Conservation (phyloP, 805 yeast species). For the Jamesozyma lodderae region DNA sequence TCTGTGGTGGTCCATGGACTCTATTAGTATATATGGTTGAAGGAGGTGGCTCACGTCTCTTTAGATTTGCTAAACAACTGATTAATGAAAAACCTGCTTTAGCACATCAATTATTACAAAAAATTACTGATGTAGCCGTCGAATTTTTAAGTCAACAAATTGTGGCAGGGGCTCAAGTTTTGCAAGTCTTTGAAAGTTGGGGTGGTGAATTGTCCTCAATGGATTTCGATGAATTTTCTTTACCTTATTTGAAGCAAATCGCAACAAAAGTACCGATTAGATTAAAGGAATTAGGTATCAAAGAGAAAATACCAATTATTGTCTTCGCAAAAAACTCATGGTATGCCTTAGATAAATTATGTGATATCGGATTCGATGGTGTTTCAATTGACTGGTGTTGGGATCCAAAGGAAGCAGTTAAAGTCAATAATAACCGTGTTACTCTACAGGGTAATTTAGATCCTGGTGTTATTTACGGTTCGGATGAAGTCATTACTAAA, state of each 20-base stretch:
- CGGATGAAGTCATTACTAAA: conserved; percentile 65
- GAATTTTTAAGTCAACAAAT: conserved; percentile 93
- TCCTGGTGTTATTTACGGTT: conserved; percentile 91
- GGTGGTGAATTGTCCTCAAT: conserved; percentile 92
- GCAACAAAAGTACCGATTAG: conserved; percentile 58
- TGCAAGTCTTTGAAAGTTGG: conserved; percentile 96
- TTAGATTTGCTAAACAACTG: conserved; percentile 89
- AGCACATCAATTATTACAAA: conserved; percentile 61
- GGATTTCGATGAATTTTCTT: conserved; percentile 80
- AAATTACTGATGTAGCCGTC: conserved; percentile 76
- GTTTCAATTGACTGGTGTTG: conserved; percentile 93
- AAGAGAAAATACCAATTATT: conserved; percentile 72
- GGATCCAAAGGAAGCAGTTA: conserved; percentile 77
- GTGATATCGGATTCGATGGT: conserved; percentile 71
- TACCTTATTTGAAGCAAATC: conserved; percentile 80
- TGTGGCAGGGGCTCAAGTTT: conserved; percentile 95
- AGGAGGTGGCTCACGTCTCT: conserved; percentile 91
- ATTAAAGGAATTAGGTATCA: conserved; percentile 60
- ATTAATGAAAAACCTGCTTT: conserved; percentile 69
- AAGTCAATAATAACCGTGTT: conserved; percentile 63
- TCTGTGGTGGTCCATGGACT: conserved; percentile 98
- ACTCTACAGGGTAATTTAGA: conserved; percentile 91
- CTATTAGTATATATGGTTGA: conserved; percentile 93
- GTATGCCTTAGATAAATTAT: conserved; percentile 84
- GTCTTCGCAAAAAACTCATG: conserved; percentile 95